phyloP scores from a whole-genome alignment of 345 rosid species.

The Citrus unshiu region DNA sequence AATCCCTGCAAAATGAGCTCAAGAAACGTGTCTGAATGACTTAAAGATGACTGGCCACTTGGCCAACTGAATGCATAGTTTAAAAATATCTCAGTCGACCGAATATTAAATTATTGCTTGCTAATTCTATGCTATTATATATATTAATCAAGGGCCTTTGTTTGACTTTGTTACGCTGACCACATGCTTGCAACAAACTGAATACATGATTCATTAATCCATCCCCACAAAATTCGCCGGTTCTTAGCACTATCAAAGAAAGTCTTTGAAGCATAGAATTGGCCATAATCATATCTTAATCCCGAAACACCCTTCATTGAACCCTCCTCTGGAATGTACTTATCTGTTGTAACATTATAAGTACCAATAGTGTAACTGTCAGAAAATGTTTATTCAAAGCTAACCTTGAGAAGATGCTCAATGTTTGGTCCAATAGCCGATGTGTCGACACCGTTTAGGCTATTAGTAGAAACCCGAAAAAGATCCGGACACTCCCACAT shows the following conservation, averaged over 20 bases:
- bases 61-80: not conserved
- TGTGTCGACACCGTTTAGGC: constrained; percentile 32
- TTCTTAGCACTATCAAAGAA: constrained; percentile 54
- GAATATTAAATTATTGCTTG: not conserved
- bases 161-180: not conserved
- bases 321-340: constrained; percentile 45
- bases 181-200: not conserved
- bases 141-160: not conserved
- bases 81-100: not conserved
- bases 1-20: constrained; percentile 36
- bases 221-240: constrained; percentile 61
- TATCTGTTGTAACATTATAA: constrained; percentile 29
- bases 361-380: constrained; percentile 51
- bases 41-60: not conserved
- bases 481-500: constrained; percentile 66
- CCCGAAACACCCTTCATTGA: constrained; percentile 36
- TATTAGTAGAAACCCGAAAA: constrained; percentile 25
- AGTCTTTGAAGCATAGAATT: constrained; percentile 76
- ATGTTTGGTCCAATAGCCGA: constrained; percentile 16
- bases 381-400: constrained; percentile 46
- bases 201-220: constrained; percentile 59
- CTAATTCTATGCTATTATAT: not conserved
- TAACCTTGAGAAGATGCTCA: constrained; percentile 54
- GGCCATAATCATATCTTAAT: constrained; percentile 65
- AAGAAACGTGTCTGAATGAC: not conserved